Evolutionary conservation across 352 stramenopile species (phyloP).

Genomic region (Phytophthora ohioensis): DNA sequence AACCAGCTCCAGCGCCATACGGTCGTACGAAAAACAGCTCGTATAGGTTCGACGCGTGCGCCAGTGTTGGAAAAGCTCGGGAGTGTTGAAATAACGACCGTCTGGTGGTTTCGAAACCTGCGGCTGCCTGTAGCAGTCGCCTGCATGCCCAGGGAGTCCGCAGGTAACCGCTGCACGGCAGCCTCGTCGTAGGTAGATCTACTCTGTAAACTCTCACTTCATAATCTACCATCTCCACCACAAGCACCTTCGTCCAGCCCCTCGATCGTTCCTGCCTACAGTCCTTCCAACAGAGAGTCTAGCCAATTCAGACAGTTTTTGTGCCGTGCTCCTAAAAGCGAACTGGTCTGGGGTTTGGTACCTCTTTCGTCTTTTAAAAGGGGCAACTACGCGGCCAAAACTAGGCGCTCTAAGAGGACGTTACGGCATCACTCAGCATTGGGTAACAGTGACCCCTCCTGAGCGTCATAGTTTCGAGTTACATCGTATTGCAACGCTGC

Average conservation of each 20-base stretch:
- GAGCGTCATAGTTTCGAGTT: slow-evolving; percentile 15
- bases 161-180: too few species aligned
- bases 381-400: neutral
- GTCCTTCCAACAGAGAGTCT: neutral
- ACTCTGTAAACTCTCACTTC: too few species aligned
- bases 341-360: slow-evolving; percentile 6
- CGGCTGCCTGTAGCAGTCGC: too few species aligned
- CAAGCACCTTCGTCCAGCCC: neutral
- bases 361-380: slow-evolving; percentile 11
- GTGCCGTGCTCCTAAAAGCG: neutral
- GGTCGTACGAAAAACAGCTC: neutral
- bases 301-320: slow-evolving; percentile 5
- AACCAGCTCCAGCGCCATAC: slow-evolving; percentile 16
- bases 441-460: slow-evolving; percentile 3
- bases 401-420: neutral
- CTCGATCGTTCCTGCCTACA: too few species aligned
- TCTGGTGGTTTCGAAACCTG: too few species aligned
- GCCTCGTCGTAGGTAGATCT: too few species aligned
- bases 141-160: too few species aligned
- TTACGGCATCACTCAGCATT: slow-evolving; percentile 7
- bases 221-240: too few species aligned
- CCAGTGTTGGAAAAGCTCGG: neutral
- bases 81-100: too few species aligned
- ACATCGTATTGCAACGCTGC: slow-evolving; percentile 1
- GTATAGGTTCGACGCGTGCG: neutral